Conservation (phyloP, 108 stramenopile species). For the Fistulifera solaris region DNA sequence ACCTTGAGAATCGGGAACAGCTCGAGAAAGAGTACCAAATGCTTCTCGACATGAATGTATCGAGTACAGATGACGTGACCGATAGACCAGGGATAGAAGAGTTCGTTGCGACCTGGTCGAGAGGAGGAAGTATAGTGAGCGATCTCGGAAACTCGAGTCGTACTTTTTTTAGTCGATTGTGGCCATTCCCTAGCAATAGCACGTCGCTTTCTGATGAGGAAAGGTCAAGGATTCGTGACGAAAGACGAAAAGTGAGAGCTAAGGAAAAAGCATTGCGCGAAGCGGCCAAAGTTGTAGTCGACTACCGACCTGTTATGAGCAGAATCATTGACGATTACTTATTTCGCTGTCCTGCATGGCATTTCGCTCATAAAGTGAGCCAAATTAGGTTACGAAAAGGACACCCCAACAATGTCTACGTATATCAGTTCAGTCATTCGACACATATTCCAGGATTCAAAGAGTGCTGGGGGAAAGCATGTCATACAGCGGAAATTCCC, state of each 20-base stretch:
- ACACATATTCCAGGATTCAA: conserved; percentile 72
- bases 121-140: conserved; percentile 20
- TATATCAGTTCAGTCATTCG: conserved; percentile 74
- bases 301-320: conserved; percentile 69
- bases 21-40: conserved; percentile 42
- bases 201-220: conserved; percentile 6
- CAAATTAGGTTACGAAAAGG: conserved; percentile 18
- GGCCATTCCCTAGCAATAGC: conserved; percentile 1
- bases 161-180: background rate
- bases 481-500: conserved; percentile 81
- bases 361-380: conserved; percentile 46
- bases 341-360: conserved; percentile 75
- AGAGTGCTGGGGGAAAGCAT: conserved; percentile 71
- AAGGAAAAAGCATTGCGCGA: conserved; percentile 37
- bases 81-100: conserved; percentile 8
- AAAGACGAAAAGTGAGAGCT: conserved; percentile 10
- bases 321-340: conserved; percentile 80
- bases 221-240: conserved; percentile 15
- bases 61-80: conserved; percentile 3
- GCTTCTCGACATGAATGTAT: conserved; percentile 23
- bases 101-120: conserved; percentile 26
- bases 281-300: conserved; percentile 56
- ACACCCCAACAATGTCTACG: conserved; percentile 46
- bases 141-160: background rate
- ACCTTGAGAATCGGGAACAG: conserved; percentile 34